Evolutionary conservation across 2,329 filamentous ascomycete genomes (phyloP).

Genomic region (Huntiella abstrusa): DNA sequence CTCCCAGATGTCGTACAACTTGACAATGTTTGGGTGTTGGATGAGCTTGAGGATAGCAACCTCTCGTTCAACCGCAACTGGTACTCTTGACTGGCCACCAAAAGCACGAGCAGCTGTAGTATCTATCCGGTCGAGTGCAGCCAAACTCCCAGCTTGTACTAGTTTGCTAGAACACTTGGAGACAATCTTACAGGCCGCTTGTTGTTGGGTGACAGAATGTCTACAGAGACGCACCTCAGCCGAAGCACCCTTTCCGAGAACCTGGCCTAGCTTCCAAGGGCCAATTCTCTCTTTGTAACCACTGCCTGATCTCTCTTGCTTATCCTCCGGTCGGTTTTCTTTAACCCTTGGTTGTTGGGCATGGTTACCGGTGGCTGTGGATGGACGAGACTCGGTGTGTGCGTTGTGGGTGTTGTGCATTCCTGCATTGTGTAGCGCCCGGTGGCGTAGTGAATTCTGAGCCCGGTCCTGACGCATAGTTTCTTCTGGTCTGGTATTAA

Average conservation of each 20-base stretch:
- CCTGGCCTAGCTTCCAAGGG: conserved; percentile 82
- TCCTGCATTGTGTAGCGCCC: conserved; percentile 6
- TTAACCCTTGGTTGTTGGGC: too few species aligned
- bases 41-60: conserved; percentile 95
- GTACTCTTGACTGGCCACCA: conserved; percentile 51
- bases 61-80: conserved; percentile 79
- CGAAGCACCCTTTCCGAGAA: conserved; percentile 74
- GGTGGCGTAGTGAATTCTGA: conserved; percentile 5
- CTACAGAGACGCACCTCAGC: conserved; percentile 73
- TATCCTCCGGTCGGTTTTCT: too few species aligned
- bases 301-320: conserved; percentile 18
- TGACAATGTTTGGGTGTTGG: conserved; percentile 86
- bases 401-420: neutral
- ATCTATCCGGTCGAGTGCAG: conserved; percentile 60
- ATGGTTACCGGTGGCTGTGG: too few species aligned
- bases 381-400: too few species aligned
- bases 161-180: conserved; percentile 64
- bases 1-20: conserved; percentile 93
- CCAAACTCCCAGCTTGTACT: conserved; percentile 70
- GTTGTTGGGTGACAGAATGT: conserved; percentile 58
- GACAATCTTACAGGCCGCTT: conserved; percentile 89
- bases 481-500: neutral
- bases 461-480: conserved; percentile 5
- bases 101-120: conserved; percentile 33
- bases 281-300: conserved; percentile 60